Evolutionary conservation across 106 monocot species (phyloP).

Genomic region (Posidonia australis): DNA sequence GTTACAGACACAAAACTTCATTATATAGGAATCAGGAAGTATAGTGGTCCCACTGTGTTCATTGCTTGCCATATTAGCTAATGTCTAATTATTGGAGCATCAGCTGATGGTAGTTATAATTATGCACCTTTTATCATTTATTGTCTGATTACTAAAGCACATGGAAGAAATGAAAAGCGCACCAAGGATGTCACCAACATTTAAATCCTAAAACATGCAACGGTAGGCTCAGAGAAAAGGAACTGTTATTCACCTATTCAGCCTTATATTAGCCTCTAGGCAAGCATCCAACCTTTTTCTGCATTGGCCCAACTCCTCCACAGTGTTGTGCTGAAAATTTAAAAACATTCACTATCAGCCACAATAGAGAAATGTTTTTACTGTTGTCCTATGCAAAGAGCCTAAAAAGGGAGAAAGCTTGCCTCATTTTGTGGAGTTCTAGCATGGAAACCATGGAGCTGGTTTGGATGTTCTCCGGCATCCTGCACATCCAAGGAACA

Average conservation of each 20-base stretch:
- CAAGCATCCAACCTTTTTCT: constrained; percentile 18
- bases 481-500: background rate
- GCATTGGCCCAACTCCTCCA: constrained; percentile 12
- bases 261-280: constrained; percentile 10
- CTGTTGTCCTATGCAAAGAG: background rate
- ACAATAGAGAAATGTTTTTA: background rate
- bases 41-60: too few relatives aligned
- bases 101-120: too few relatives aligned
- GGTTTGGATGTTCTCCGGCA: background rate
- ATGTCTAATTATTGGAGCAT: too few relatives aligned
- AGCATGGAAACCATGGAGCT: background rate
- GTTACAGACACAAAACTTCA: too few relatives aligned
- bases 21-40: too few relatives aligned
- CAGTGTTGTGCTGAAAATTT: constrained; percentile 9
- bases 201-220: background rate
- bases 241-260: constrained; percentile 19
- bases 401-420: background rate
- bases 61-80: too few relatives aligned
- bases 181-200: background rate
- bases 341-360: background rate
- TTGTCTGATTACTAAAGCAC: background rate
- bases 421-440: background rate
- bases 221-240: background rate
- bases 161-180: background rate
- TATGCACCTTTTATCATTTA: background rate